Percentiles rank a stretch among this genome's conserved stretches.
phyloP scores from a whole-genome alignment of 2,329 filamentous ascomycete species.

The Pseudopithomyces maydicus region DNA sequence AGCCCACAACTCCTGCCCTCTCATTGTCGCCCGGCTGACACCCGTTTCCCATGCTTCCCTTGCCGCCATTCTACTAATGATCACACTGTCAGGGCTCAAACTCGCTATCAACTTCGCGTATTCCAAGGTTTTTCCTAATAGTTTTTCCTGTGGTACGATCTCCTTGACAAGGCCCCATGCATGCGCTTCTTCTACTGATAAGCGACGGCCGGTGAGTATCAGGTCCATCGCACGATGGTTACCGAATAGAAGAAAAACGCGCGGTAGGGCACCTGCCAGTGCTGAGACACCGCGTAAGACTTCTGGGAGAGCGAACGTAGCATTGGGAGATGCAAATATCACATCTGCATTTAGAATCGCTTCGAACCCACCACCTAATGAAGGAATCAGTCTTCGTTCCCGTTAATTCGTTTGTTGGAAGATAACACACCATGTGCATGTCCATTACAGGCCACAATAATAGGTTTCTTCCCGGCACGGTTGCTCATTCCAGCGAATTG shows the following conservation, averaged over 20 bases:
- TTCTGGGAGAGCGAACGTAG: constrained; percentile 56
- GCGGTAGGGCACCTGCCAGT: constrained; percentile 55
- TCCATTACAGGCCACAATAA: constrained; percentile 27
- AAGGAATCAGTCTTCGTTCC: constrained; percentile 46
- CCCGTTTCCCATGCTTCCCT: constrained; percentile 28
- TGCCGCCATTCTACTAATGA: constrained; percentile 20
- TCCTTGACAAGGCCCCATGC: constrained; percentile 43
- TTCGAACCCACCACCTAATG: constrained; percentile 59
- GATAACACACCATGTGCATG: constrained; percentile 35
- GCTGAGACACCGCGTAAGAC: constrained; percentile 56
- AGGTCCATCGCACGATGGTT: constrained; percentile 54
- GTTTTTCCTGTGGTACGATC: constrained; percentile 28
- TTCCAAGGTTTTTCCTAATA: constrained; percentile 22
- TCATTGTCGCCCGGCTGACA: constrained; percentile 45
- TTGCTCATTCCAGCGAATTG: constrained; percentile 30
- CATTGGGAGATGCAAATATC: constrained; percentile 54
- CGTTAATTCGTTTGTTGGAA: constrained; percentile 27
- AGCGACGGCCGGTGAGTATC: constrained; percentile 49
- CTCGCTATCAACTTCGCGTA: constrained; percentile 25
- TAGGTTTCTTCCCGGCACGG: constrained; percentile 28
- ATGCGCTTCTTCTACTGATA: constrained; percentile 47
- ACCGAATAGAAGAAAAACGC: constrained; percentile 50
- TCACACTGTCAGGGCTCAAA: constrained; percentile 26
- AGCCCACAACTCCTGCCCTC: constrained; percentile 24
- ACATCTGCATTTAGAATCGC: constrained; percentile 58